Base-by-base conservation (phyloP, 2,329 filamentous ascomycete genomes). In the Emmonsia crescens region DNA sequence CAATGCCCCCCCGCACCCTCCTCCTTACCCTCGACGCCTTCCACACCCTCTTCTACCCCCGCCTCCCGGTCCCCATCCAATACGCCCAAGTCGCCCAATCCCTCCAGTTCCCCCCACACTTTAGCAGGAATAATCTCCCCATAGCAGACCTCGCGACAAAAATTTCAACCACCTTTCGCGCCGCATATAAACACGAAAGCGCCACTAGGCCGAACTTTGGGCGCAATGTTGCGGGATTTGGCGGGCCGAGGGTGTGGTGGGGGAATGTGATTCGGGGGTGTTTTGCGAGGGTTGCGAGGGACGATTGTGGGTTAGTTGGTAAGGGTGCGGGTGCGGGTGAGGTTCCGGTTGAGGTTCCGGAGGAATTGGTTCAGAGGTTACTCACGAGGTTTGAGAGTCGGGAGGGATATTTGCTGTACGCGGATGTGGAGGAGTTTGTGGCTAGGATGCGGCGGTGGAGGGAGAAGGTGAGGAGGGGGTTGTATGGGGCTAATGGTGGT, bases 21-120 rank as follows among this genome's bases (percentile, higher is more conserved):
- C 72, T 79, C 40, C 68, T 79, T 24, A 78, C 77, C 40, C 67
- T 79, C 48, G 77, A 79, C 66, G 77, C 77, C 40, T 77, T 79
- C 61, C 73, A 72, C 27, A 79, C 77, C 2, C 64, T 79, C 56
- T 79, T 78, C 66, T 66, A 74, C 58, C 77, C 77, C 0, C 72
- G 73, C 61, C 65, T 66, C 3, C 72, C 77, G 1, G 66, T 79
- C 38, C 68, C 73, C 6, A 66, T 70, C 8, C 75, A 77, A 65
- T 79, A 79, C 67, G 68, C 73, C 31, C 64, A 72, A 12, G 67
- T 72, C 56, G 77, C 76, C 16, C 68, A 72, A 62, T 60, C 69
- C 60, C 75, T 72, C 64, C 9, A 24, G 31, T 64, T 78, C 52
- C 29, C 67, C 68, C 52, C 68, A 10, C 59, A 60, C n/a, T 62